These are phyloP conservation scores for Alternaria ventricosa DNA, from an alignment of 2,329 filamentous ascomycete species.

Conservation along the genomic window DNA sequence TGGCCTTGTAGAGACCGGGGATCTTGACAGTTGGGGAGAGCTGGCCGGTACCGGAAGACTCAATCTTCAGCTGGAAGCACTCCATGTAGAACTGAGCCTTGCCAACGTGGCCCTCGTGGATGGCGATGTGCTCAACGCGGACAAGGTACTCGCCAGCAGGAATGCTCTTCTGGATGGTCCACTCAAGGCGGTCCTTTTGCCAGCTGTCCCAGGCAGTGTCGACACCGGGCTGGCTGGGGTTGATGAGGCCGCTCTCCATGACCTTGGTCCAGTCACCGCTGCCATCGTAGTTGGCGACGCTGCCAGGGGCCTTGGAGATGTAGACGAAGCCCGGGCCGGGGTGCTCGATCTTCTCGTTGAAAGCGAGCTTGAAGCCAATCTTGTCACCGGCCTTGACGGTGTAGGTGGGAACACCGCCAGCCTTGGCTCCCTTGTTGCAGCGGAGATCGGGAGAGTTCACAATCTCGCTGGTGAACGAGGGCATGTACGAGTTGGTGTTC, in stretches of 20 bases:
- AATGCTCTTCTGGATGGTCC: constrained; percentile 20
- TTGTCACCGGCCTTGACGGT: constrained; percentile 55
- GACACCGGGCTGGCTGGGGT: constrained; percentile 26
- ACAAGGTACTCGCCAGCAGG: constrained; percentile 51
- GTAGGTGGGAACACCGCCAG: constrained; percentile 46
- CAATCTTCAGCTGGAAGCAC: constrained; percentile 56
- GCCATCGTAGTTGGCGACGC: constrained; percentile 72
- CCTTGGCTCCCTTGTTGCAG: constrained; percentile 45
- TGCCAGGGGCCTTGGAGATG: constrained; percentile 63
- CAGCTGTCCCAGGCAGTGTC: constrained; percentile 44
- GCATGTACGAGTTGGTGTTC: constrained; percentile 47
- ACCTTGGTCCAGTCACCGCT: constrained; percentile 56
- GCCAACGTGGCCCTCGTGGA: constrained; percentile 39
- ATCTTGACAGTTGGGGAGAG: constrained; percentile 55
- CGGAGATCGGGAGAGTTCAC: constrained; percentile 44
- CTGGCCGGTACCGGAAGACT: constrained; percentile 49
- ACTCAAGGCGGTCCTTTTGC: constrained; percentile 51
- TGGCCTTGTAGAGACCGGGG: constrained; percentile 57
- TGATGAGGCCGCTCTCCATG: constrained; percentile 41
- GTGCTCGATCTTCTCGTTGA: constrained; percentile 56
- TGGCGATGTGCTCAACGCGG: constrained; percentile 44
- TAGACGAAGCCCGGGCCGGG: constrained; percentile 49
- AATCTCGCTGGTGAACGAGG: constrained; percentile 37
- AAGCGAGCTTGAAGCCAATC: constrained; percentile 59
- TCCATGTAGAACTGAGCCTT: constrained; percentile 47